Conservation (phyloP, 2,329 filamentous ascomycete genomes). For the Talaromyces sp. region DNA sequence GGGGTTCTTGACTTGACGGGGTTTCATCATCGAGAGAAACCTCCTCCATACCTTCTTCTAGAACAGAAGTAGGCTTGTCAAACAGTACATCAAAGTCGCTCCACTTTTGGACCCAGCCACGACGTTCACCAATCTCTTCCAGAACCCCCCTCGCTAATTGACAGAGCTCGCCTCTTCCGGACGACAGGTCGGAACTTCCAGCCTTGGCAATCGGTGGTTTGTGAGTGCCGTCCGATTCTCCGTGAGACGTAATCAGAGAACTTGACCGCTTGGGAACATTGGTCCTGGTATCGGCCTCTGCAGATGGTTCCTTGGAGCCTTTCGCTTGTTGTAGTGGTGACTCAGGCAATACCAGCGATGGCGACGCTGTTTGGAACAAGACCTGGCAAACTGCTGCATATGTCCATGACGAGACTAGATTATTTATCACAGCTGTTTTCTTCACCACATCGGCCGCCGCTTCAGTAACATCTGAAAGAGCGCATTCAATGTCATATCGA, state of each 20-base stretch:
- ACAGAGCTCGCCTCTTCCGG: slow-evolving; percentile 76
- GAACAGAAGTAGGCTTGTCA: slow-evolving; percentile 22
- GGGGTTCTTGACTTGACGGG: neutral
- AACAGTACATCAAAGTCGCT: slow-evolving; percentile 47
- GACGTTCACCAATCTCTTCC: slow-evolving; percentile 65
- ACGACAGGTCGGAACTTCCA: slow-evolving; percentile 77
- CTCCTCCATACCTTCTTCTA: slow-evolving; percentile 28
- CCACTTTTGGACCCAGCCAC: slow-evolving; percentile 77
- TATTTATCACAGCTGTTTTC: slow-evolving; percentile 36
- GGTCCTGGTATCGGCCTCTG: slow-evolving; percentile 20
- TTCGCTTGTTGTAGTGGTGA: slow-evolving; percentile 29
- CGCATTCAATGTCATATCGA: slow-evolving; percentile 69
- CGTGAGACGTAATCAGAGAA: slow-evolving; percentile 23
- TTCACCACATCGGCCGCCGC: slow-evolving; percentile 31
- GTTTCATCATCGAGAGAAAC: slow-evolving; percentile 29
- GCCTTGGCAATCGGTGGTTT: slow-evolving; percentile 31
- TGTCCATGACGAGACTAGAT: slow-evolving; percentile 46
- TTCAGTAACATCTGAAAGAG: slow-evolving; percentile 44
- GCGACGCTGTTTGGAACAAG: slow-evolving; percentile 36
- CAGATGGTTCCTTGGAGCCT: slow-evolving; percentile 19
- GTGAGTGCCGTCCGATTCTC: slow-evolving; percentile 25
- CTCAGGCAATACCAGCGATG: slow-evolving; percentile 31
- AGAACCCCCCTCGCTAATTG: slow-evolving; percentile 75
- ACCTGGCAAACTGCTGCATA: slow-evolving; percentile 42
- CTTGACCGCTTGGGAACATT: slow-evolving; percentile 37